Base-by-base conservation (phyloP, 1,284 basidiomycete genomes). In the Chondrostereum purpureum region DNA sequence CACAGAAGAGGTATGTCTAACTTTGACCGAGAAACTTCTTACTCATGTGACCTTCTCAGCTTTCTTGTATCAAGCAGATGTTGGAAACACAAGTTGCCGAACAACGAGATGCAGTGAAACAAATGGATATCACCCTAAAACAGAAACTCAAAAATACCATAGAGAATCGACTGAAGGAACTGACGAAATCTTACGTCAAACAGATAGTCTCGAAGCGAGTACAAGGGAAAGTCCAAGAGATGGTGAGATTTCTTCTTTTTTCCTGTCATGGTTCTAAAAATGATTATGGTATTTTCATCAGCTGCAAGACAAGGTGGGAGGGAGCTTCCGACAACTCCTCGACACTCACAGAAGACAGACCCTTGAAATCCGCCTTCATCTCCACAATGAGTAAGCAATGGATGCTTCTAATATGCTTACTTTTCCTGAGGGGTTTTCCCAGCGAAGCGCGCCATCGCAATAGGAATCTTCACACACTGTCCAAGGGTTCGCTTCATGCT, bases 131-230 rank as follows among this genome's bases (percentile, higher is more conserved):
- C 11, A 43, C 60, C 0, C 57, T 78, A 12, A 57, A 66, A 31
- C 55, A 59, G 3, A 61, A 66, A 27, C 61, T 76, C 18, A 66
- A 68, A 44, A 59, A 62, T 5, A 60, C 64, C 6, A 54, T 77
- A 14, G 59, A 67, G 18, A 58, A 64, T 5, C 57, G 59, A 14
- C 55, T 77, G 18, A 62, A 65, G 50, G 51, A 53, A 2, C 63
- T 69, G 23, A 58, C 76, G 4, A 57, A 60, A n/a, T n/a, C n/a
- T n/a, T n/a, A n/a, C n/a, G n/a, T n/a, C n/a, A n/a, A n/a, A n/a
- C n/a, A n/a, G n/a, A n/a, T n/a, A n/a, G n/a, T n/a, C n/a, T n/a
- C n/a, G n/a, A n/a, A n/a, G n/a, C n/a, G n/a, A n/a, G n/a, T n/a
- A n/a, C n/a, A n/a, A n/a, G n/a, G n/a, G n/a, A 24, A 22, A 13